Conservation (phyloP, 2,329 filamentous ascomycete genomes). For the Stagonosporopsis rhizophila region DNA sequence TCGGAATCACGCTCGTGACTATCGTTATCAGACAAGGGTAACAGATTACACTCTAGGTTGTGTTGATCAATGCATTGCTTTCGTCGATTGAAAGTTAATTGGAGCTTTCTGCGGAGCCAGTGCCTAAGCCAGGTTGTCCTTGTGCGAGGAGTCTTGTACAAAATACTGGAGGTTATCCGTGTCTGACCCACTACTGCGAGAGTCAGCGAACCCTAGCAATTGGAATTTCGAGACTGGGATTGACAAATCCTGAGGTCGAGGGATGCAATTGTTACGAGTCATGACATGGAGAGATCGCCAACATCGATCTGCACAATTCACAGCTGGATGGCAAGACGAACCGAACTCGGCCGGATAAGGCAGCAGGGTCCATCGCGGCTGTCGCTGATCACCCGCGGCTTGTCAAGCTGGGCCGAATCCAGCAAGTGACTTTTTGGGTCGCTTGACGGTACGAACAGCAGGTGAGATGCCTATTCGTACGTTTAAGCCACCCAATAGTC, state of each 20-base stretch:
- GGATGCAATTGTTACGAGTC: constrained; percentile 3
- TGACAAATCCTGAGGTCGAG: constrained; percentile 5
- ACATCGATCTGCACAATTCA: constrained; percentile 11
- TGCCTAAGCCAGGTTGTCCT: neutral
- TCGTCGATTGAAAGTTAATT: neutral
- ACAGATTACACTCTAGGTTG: neutral
- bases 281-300: constrained; percentile 7
- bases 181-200: constrained; percentile 3
- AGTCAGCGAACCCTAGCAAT: neutral
- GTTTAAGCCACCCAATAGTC: constrained; percentile 5
- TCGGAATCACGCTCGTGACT: neutral
- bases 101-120: neutral
- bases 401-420: neutral
- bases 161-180: neutral
- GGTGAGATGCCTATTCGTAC: constrained; percentile 10
- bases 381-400: constrained; percentile 6
- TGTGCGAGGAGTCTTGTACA: neutral
- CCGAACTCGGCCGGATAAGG: constrained; percentile 7
- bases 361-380: constrained; percentile 12
- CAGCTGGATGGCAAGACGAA: constrained; percentile 3
- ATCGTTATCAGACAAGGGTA: neutral
- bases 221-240: neutral
- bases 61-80: neutral
- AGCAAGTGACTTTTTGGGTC: constrained; percentile 9
- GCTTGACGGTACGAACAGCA: neutral